Base-by-base conservation (phyloP, 345 rosid species). In the Rubroshorea leprosula region DNA sequence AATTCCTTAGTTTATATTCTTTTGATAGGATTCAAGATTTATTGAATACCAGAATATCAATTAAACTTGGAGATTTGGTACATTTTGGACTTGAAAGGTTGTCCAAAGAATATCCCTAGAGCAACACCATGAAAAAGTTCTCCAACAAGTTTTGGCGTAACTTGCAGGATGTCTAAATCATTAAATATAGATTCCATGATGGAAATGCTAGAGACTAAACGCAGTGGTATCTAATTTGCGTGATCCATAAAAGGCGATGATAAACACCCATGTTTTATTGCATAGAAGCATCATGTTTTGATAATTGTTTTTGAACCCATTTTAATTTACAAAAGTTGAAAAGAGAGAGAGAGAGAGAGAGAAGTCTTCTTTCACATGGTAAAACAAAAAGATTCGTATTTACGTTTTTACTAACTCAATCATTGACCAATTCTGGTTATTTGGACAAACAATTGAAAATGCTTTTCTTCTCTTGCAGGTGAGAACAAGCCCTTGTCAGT, bases 401-500 rank as follows among this genome's bases (percentile, higher is more conserved):
- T n/a, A n/a, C n/a, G n/a, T n/a, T n/a, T n/a, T n/a, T n/a, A n/a
- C n/a, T n/a, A n/a, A n/a, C n/a, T n/a, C n/a, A 35, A 35, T 35
- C 41, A 35, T 35, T 50, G 15, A 23, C 16, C 25, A 11, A 14
- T 0, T 20, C 2, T 11, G 4, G 27, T 15, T 23, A 21, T 12
- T 18, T 50, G 1, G 53, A 19, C 53, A 27, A 27, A 3, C 31
- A 27, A 4, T 2, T 6, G 12, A 35, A 35, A 3, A 1, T 19
- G 2, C 19, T 4, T 19, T 49, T 49, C 2, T 49, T n/a, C 24
- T 19, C 10, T 15, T 74, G 74, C 85, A 89, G 98, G 96, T 89
- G 35, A 78, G 83, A 55, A 66, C 64, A 53, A 78, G 83, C 58
- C 83, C 83, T 53, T 92, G 98, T 72, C 71, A 56, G 57, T 92